These are phyloP conservation scores for Debaryomyces coudertii DNA, from an alignment of 1,139 yeast genomes.

Conservation along the genomic window DNA sequence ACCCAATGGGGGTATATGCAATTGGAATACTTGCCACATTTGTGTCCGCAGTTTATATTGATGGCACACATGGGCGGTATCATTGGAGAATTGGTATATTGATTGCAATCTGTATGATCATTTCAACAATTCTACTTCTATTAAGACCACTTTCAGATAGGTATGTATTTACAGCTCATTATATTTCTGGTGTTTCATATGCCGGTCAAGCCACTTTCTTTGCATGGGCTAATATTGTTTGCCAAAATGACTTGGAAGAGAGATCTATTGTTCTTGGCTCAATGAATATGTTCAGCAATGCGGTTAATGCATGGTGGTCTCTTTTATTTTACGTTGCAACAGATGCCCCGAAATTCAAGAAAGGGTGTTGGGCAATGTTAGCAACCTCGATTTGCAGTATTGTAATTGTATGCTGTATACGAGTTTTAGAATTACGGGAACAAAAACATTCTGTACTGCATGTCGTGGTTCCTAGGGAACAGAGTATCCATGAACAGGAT, in stretches of 20 bases:
- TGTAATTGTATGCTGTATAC: constrained; percentile 24
- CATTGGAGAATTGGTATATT: constrained; percentile 55
- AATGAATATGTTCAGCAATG: constrained; percentile 66
- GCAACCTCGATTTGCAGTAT: constrained; percentile 46
- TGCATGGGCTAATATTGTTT: constrained; percentile 63
- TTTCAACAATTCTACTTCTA: constrained; percentile 50
- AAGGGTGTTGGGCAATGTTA: constrained; percentile 60
- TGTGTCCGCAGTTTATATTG: constrained; percentile 49
- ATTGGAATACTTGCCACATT: constrained; percentile 55
- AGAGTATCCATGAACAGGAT: background rate
- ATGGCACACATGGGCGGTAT: constrained; percentile 49
- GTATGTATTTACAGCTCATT: constrained; percentile 56
- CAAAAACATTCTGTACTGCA: constrained; percentile 13
- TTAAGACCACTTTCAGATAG: constrained; percentile 32
- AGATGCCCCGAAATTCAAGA: constrained; percentile 51
- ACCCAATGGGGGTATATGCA: constrained; percentile 60
- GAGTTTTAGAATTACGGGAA: constrained; percentile 41
- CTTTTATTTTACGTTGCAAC: constrained; percentile 53
- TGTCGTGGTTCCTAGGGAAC: background rate
- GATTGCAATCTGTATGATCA: constrained; percentile 42
- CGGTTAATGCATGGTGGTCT: constrained; percentile 68
- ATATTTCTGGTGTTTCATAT: constrained; percentile 54
- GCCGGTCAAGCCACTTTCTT: constrained; percentile 63
- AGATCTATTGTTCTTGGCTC: constrained; percentile 61
- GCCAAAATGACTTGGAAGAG: constrained; percentile 56